Evolutionary conservation across 2,329 filamentous ascomycete genomes (phyloP).

Genomic region (Colletotrichum musae): DNA sequence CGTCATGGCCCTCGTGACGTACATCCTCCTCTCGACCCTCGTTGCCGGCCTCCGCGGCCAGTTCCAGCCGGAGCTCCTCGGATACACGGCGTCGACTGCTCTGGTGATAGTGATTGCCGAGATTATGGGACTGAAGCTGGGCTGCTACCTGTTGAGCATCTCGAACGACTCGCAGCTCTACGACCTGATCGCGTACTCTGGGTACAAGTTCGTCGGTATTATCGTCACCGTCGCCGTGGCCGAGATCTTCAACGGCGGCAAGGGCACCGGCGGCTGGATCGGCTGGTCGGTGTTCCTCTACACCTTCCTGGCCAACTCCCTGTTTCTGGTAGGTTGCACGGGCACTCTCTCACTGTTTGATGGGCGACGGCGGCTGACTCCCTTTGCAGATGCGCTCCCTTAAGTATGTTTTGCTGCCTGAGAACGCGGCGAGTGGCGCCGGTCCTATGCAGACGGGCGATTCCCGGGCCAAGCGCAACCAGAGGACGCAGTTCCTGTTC

Average conservation of each 20-base stretch:
- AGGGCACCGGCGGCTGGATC: conserved; percentile 88
- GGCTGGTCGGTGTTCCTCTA: conserved; percentile 93
- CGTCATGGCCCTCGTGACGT: conserved; percentile 97
- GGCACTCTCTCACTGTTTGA: background rate
- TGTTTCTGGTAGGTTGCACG: conserved; percentile 82
- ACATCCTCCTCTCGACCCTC: conserved; percentile 93
- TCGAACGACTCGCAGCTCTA: conserved; percentile 94
- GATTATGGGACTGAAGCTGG: conserved; percentile 90
- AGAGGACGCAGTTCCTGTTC: conserved; percentile 92
- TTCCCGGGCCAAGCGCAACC: conserved; percentile 86
- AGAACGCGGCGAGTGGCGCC: conserved; percentile 77
- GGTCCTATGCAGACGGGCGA: conserved; percentile 75
- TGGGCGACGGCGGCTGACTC: conserved; percentile 37
- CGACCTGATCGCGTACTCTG: conserved; percentile 94
- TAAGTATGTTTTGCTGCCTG: conserved; percentile 94
- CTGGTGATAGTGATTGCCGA: conserved; percentile 88
- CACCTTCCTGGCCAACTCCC: conserved; percentile 92
- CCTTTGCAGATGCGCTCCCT: conserved; percentile 84
- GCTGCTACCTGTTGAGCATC: conserved; percentile 94
- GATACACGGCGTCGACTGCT: conserved; percentile 88
- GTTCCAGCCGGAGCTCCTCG: conserved; percentile 94
- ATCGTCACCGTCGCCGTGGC: conserved; percentile 89
- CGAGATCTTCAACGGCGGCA: conserved; percentile 82
- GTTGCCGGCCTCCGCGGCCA: conserved; percentile 90
- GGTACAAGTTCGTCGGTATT: conserved; percentile 98